Conservation (phyloP, 495 filamentous ascomycete species). For the Copromyces sp. region DNA sequence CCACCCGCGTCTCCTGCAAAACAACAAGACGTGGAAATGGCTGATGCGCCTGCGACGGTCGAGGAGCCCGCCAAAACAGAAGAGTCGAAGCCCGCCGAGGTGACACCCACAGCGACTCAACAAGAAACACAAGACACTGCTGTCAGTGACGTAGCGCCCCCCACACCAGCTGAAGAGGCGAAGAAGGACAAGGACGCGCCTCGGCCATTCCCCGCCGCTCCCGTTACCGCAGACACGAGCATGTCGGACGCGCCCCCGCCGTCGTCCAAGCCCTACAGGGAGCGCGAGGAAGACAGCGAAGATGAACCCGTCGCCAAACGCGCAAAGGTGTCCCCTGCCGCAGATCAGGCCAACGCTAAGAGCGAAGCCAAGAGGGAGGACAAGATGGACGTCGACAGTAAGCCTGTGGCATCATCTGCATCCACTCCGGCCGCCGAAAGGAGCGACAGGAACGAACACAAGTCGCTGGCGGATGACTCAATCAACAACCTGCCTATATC, state of each 20-base stretch:
- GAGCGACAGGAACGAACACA: conserved; percentile 3
- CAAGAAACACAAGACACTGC: conserved; percentile 20
- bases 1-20: neutral
- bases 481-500: conserved; percentile 31
- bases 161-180: conserved; percentile 17
- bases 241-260: conserved; percentile 25
- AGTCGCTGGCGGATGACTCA: conserved; percentile 14
- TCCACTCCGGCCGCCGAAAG: neutral
- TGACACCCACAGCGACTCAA: conserved; percentile 1
- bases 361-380: neutral
- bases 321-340: conserved; percentile 38
- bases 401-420: conserved; percentile 1
- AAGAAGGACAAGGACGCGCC: conserved; percentile 2
- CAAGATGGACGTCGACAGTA: conserved; percentile 12
- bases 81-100: neutral
- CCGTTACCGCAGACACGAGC: conserved; percentile 22
- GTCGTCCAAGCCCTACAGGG: conserved; percentile 48
- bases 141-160: conserved; percentile 12
- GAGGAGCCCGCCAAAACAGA: neutral
- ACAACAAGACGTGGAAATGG: conserved; percentile 23
- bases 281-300: conserved; percentile 59
- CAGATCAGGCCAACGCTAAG: conserved; percentile 21
- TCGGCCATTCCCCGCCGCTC: conserved; percentile 10
- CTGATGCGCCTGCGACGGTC: conserved; percentile 1
- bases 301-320: conserved; percentile 75